A percentile compares a stretch with the other conserved stretches of the same genome.
Conservation (phyloP, 306 rosid species). For the Leucaena leucocephala region DNA sequence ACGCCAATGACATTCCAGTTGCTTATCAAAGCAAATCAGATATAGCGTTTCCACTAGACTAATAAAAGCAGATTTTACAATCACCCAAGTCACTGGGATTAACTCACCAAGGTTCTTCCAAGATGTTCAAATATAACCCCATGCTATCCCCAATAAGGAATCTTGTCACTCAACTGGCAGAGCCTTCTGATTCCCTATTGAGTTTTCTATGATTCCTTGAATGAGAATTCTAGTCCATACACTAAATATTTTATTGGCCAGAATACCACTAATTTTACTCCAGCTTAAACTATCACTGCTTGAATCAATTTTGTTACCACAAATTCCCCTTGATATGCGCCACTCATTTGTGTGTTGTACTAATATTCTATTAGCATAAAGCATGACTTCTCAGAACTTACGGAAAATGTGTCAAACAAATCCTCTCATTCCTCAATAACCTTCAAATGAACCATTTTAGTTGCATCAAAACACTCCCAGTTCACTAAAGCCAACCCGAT, state of each 20-base stretch:
- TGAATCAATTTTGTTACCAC: background rate
- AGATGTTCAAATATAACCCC: background rate
- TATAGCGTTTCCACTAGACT: background rate
- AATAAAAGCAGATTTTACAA: background rate
- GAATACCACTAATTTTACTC: background rate
- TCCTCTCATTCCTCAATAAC: background rate
- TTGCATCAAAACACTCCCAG: background rate
- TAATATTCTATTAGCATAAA: background rate
- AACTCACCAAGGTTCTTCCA: background rate
- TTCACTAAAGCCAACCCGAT: background rate
- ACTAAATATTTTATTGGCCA: background rate
- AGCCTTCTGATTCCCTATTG: background rate
- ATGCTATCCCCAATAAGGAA: background rate
- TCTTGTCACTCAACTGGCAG: background rate
- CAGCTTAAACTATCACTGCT: background rate
- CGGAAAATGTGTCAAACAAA: background rate
- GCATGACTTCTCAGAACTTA: background rate
- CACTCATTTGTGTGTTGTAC: background rate
- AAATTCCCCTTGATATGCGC: background rate
- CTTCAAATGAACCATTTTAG: background rate
- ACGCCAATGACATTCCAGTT: background rate
- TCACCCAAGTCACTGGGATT: background rate
- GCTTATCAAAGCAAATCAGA: background rate
- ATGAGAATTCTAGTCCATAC: background rate
- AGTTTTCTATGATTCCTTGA: background rate